Conservation (phyloP, 2,329 filamentous ascomycete species). For the Ascosphaera apis region DNA sequence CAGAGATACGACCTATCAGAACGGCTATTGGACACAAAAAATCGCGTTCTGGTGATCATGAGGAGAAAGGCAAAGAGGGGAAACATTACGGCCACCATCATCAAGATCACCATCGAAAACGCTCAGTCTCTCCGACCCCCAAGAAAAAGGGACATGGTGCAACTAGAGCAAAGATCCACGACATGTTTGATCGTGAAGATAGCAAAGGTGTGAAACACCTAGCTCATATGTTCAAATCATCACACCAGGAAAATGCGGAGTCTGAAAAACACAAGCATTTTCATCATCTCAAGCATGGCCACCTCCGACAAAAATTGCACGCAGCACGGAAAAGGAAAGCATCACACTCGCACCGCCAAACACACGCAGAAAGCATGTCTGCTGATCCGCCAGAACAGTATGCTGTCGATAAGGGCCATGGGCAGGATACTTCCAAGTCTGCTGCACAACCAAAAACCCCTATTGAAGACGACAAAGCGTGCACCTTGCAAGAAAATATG, state of each 20-base stretch:
- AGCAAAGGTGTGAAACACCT: background rate
- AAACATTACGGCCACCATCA: too few species aligned
- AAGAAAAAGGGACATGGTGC: constrained; percentile 1
- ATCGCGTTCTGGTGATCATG: too few species aligned
- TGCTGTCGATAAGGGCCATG: too few species aligned
- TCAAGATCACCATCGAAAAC: too few species aligned
- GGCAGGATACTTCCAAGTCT: constrained; percentile 8
- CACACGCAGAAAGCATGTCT: too few species aligned
- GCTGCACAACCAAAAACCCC: constrained; percentile 6
- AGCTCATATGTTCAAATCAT: background rate
- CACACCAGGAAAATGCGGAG: background rate
- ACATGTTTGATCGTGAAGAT: background rate
- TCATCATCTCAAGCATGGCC: background rate
- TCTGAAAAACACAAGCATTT: background rate
- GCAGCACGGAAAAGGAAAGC: constrained; percentile 6
- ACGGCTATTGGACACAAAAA: too few species aligned
- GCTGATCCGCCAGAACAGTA: too few species aligned
- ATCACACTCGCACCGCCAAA: too few species aligned
- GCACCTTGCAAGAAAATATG: constrained; percentile 17
- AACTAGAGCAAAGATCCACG: background rate
- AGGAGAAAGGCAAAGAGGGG: too few species aligned
- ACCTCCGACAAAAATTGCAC: background rate
- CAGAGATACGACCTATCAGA: too few species aligned
- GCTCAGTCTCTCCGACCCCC: background rate
- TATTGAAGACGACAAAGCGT: constrained; percentile 18